These are phyloP conservation scores for Flaveria ramosissima DNA, from an alignment of 129 eudicot genomes.

Conservation along the genomic window DNA sequence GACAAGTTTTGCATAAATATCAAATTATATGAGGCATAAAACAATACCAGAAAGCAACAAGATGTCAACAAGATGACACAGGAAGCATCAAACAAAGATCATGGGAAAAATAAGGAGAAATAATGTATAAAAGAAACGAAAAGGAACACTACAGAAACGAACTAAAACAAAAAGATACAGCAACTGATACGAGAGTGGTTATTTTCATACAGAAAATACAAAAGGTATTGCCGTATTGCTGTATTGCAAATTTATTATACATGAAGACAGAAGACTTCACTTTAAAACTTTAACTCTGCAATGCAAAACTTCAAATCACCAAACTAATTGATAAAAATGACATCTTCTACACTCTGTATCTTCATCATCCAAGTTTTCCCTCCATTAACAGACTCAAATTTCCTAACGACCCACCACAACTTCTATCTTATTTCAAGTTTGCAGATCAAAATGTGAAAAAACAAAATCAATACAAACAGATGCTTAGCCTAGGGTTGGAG, in stretches of 20 bases:
- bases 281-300: background rate
- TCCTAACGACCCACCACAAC: background rate
- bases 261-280: background rate
- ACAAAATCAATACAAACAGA: too few species aligned
- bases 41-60: slow-evolving; percentile 11
- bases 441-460: too few species aligned
- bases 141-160: background rate
- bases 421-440: background rate
- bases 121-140: background rate
- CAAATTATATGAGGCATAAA: background rate
- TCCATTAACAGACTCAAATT: background rate
- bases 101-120: background rate
- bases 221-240: too few species aligned
- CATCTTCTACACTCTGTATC: background rate
- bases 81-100: background rate
- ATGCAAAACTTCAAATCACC: background rate
- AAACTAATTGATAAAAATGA: background rate
- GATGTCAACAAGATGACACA: background rate
- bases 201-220: too few species aligned
- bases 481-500: too few species aligned
- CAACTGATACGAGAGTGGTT: background rate
- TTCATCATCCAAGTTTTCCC: slow-evolving; percentile 7
- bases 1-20: slow-evolving; percentile 20
- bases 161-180: background rate
- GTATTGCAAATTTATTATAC: too few species aligned